Evolutionary conservation across 495 filamentous ascomycete species (phyloP).

Genomic region (Aspergillus nidulans): DNA sequence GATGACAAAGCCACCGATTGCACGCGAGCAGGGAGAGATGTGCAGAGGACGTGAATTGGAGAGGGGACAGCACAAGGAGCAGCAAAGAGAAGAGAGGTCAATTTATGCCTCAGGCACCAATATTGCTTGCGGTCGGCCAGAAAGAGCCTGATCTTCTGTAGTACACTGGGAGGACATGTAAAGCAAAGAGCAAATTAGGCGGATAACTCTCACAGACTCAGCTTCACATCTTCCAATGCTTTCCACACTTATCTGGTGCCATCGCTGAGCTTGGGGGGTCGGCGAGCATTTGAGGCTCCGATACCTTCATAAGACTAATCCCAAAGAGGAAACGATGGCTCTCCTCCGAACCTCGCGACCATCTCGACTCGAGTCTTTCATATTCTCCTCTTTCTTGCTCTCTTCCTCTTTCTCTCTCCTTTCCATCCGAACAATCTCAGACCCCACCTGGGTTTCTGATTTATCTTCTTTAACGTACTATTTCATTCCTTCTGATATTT

Average conservation of each 20-base stretch:
- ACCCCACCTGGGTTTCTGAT: conserved; percentile 17
- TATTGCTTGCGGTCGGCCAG: conserved; percentile 11
- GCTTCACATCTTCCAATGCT: neutral
- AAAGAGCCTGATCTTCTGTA: neutral
- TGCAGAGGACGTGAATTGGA: conserved; percentile 6
- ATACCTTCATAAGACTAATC: conserved; percentile 23
- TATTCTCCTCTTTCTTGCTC: conserved; percentile 11
- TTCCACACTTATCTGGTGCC: neutral
- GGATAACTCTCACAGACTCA: too few relatives aligned
- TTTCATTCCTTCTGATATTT: conserved; percentile 9
- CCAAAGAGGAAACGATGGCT: conserved; percentile 24
- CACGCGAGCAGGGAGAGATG: conserved; percentile 8
- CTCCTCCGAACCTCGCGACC: conserved; percentile 22
- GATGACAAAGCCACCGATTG: conserved; percentile 19
- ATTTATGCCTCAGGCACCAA: conserved; percentile 16
- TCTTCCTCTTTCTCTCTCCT: conserved; percentile 9
- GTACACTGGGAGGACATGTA: neutral
- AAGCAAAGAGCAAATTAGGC: neutral
- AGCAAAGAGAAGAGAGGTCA: conserved; percentile 10
- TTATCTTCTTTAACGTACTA: conserved; percentile 3
- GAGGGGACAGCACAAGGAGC: conserved; percentile 13
- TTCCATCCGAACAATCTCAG: conserved; percentile 12
- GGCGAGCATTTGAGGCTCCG: neutral
- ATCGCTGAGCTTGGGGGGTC: neutral
- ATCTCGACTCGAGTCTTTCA: conserved; percentile 19